Evolutionary conservation across 164 flowering plant species (phyloP).

Genomic region (Magnolia officinalis): DNA sequence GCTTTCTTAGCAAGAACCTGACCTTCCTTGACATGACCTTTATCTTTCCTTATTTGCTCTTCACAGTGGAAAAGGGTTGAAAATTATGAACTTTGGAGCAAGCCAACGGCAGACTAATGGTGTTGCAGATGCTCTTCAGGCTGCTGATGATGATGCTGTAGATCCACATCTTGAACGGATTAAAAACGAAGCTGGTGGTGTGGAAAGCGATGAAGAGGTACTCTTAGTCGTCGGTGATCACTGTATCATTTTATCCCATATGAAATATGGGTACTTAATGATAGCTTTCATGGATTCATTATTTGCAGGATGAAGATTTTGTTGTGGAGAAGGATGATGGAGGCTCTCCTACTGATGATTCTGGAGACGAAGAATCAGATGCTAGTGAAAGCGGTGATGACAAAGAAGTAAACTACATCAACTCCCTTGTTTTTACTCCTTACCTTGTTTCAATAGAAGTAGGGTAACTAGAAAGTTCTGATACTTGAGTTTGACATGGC

Average conservation of each 20-base stretch:
- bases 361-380: slow-evolving; percentile 87
- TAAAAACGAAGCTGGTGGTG: slow-evolving; percentile 75
- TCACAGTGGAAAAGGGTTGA: slow-evolving; percentile 79
- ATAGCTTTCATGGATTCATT: neutral
- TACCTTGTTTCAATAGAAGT: too few relatives aligned
- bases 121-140: slow-evolving; percentile 55
- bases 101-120: slow-evolving; percentile 38
- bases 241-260: neutral
- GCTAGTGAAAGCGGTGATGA: slow-evolving; percentile 71
- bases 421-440: neutral
- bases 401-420: slow-evolving; percentile 45
- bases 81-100: slow-evolving; percentile 71
- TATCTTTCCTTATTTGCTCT: neutral
- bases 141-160: slow-evolving; percentile 80
- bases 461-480: too few relatives aligned
- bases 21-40: neutral
- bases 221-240: neutral
- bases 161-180: slow-evolving; percentile 94
- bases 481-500: neutral
- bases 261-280: neutral
- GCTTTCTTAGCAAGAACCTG: neutral
- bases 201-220: slow-evolving; percentile 98
- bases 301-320: slow-evolving; percentile 87
- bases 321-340: slow-evolving; percentile 83
- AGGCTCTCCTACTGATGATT: slow-evolving; percentile 98